Evolutionary conservation across 306 rosid genomes (phyloP), one percentile per base, ranked within the genome.

Genomic region (Prunus mume): DNA sequence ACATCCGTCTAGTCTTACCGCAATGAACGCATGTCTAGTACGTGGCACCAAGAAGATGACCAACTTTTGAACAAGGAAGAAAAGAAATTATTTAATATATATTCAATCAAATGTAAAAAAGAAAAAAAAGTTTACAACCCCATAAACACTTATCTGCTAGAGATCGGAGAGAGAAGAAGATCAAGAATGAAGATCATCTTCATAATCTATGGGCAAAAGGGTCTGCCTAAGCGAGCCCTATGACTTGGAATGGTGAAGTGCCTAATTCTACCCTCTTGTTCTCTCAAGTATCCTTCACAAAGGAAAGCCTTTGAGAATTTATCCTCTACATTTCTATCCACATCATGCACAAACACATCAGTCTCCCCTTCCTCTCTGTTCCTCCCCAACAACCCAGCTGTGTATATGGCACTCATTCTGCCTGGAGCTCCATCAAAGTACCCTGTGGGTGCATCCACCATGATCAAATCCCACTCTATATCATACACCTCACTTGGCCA

Each of bases 401-500:
- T 92, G 85, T 90, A 95, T 11, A 95, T 95, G 0, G 97, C 97
- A 15, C 57, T 87, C 98, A 95, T 95, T 76, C 98, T 86, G 22
- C 98, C 98, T 0, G 98, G 97, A 0, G 98, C 98, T 8, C 73
- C 91, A 0, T 88, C 91, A 66, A 82, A 84, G 75, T 85, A 95
- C 17, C 98, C 98, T 0, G 96, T 95, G 0, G 98, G 98, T 13
- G 98, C 98, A 71, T 95, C 98, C 58, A 95, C 97, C 98, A 95
- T 95, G 30, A 95, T 95, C 82, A 90, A 70, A 54, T 95, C 98
- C 98, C 98, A 95, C 24, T 90, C 98, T 0, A 87, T 72, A 25
- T 92, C 93, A 54, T 92, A 95, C 3, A 95, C 77, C 18, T 90
- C 92, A 24, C 58, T 84, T 0, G 97, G 97, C 27, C 92, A 85